A percentile compares a stretch with the other conserved stretches of the same genome.
Conservation (phyloP, 441 rosid genomes). For the Adansonia gregorii region DNA sequence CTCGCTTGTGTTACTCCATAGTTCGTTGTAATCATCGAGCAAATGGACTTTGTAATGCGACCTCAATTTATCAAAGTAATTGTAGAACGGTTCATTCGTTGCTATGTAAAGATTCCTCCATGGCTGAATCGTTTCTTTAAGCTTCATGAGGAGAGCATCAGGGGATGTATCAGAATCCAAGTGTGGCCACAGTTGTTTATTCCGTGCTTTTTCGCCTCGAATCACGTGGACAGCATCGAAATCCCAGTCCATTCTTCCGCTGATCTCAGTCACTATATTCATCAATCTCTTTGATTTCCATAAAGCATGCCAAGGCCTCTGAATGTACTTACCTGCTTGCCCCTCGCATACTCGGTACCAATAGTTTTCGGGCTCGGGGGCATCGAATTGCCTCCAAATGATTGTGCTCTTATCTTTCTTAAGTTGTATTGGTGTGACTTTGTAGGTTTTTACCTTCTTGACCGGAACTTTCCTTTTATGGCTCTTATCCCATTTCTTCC, state of each 20-base stretch:
- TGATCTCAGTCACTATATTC: slow-evolving; percentile 83
- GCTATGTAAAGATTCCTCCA: slow-evolving; percentile 85
- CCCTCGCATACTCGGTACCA: slow-evolving; percentile 98
- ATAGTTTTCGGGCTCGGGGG: slow-evolving; percentile 86
- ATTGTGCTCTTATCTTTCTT: slow-evolving; percentile 71
- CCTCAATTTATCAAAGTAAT: slow-evolving; percentile 84
- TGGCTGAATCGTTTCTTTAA: slow-evolving; percentile 58
- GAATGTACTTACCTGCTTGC: slow-evolving; percentile 65
- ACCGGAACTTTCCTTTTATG: slow-evolving; percentile 72
- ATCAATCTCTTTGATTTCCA: slow-evolving; percentile 96
- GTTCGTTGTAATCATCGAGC: slow-evolving; percentile 76
- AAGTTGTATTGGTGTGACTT: slow-evolving; percentile 70
- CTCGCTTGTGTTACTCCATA: slow-evolving; percentile 82
- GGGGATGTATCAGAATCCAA: slow-evolving; percentile 88
- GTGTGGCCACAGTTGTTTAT: slow-evolving; percentile 89
- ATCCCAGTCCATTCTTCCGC: slow-evolving; percentile 96
- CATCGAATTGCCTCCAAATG: slow-evolving; percentile 86
- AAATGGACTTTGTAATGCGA: slow-evolving; percentile 84
- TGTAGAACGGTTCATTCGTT: slow-evolving; percentile 85
- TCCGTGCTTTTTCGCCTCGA: slow-evolving; percentile 82
- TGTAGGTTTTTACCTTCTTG: slow-evolving; percentile 64
- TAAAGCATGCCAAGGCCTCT: slow-evolving; percentile 85
- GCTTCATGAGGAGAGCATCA: slow-evolving; percentile 61
- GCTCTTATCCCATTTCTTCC: slow-evolving; percentile 79
- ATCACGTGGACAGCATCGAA: slow-evolving; percentile 88